Evolutionary conservation across 495 filamentous ascomycete species (phyloP).

Genomic region (Parmelia sp.): DNA sequence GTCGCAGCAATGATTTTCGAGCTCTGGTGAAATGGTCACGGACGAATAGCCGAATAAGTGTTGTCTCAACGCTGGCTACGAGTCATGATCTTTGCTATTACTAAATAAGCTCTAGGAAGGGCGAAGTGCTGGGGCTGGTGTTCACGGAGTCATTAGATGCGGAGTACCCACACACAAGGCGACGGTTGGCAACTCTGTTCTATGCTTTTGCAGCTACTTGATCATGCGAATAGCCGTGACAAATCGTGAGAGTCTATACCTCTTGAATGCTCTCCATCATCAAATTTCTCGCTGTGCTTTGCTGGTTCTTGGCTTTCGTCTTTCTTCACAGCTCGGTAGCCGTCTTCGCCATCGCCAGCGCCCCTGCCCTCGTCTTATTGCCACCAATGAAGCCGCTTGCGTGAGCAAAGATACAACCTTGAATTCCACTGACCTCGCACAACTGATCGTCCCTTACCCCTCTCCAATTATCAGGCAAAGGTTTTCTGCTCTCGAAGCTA

Average conservation of each 20-base stretch:
- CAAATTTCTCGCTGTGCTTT: conserved; percentile 7
- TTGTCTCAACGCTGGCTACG: neutral
- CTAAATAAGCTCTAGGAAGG: neutral
- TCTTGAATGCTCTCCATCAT: neutral
- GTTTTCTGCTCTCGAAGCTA: conserved; percentile 84
- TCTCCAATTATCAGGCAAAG: conserved; percentile 84
- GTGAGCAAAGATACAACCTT: conserved; percentile 85
- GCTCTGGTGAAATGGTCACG: neutral
- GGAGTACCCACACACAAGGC: conserved; percentile 8
- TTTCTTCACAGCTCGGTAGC: conserved; percentile 37
- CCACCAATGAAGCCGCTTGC: conserved; percentile 95
- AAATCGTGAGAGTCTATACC: neutral
- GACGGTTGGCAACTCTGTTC: conserved; percentile 4
- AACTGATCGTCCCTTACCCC: conserved; percentile 81
- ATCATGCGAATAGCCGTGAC: neutral
- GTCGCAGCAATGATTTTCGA: conserved; percentile 33
- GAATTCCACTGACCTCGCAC: conserved; percentile 63
- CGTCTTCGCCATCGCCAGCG: conserved; percentile 74
- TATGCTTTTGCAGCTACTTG: conserved; percentile 9
- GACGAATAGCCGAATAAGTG: neutral
- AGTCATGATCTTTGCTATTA: conserved; percentile 10
- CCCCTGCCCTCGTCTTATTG: conserved; percentile 86
- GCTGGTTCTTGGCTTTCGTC: neutral
- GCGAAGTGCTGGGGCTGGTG: neutral
- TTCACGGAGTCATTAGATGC: neutral